Percentiles rank a stretch among this genome's conserved stretches.
Evolutionary conservation across 345 rosid genomes (phyloP).

Genomic region (Cardamine resedifolia): DNA sequence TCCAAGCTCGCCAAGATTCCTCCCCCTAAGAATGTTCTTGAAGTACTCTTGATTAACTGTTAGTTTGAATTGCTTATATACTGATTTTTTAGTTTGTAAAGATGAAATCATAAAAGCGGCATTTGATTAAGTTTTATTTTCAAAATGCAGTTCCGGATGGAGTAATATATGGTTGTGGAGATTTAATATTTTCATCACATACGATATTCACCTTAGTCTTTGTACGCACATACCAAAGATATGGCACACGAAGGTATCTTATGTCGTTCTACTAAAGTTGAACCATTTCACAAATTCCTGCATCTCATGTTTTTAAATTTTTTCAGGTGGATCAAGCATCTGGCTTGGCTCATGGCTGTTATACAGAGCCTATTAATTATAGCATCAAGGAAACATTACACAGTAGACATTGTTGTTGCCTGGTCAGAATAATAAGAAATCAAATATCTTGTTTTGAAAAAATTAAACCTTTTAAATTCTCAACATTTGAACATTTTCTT

Average conservation of each 20-base stretch:
- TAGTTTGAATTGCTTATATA: slow-evolving; percentile 19
- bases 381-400: slow-evolving; percentile 87
- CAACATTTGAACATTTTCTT: not conserved
- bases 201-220: slow-evolving; percentile 78
- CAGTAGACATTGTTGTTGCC: slow-evolving; percentile 81
- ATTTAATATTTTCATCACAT: slow-evolving; percentile 92
- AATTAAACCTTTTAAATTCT: not conserved
- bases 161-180: slow-evolving; percentile 74
- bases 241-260: slow-evolving; percentile 58
- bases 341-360: slow-evolving; percentile 72
- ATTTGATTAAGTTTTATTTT: slow-evolving; percentile 21
- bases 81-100: not conserved
- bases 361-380: slow-evolving; percentile 76
- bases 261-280: not conserved
- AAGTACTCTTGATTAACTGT: slow-evolving; percentile 70
- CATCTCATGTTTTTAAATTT: slow-evolving; percentile 13
- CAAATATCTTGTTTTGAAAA: not conserved
- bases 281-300: not conserved
- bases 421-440: slow-evolving; percentile 45
- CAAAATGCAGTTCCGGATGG: slow-evolving; percentile 71
- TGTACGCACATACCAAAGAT: slow-evolving; percentile 70
- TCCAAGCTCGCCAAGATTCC: slow-evolving; percentile 70
- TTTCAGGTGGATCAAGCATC: slow-evolving; percentile 64
- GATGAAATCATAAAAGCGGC: not conserved
- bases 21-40: slow-evolving; percentile 55